phyloP scores from a whole-genome alignment of 306 rosid species.

The Prosopis cineraria region DNA sequence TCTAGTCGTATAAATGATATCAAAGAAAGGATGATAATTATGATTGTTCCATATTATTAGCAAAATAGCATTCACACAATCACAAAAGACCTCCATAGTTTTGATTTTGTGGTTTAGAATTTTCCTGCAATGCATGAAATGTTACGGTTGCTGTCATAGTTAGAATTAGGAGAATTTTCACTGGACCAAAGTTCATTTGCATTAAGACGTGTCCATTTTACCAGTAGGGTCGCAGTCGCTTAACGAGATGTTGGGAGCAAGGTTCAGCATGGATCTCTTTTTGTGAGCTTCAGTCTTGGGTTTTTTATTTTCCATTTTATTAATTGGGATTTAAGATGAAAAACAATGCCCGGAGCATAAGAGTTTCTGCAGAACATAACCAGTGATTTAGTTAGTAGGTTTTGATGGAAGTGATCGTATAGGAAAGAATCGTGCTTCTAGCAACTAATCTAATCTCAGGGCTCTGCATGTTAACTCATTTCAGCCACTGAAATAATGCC shows the following conservation, averaged over 20 bases:
- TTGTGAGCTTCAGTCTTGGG: neutral
- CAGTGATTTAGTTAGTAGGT: neutral
- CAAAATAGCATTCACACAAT: too few species aligned
- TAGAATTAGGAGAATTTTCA: neutral
- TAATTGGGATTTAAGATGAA: neutral
- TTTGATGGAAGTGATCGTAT: neutral
- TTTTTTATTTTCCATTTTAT: too few species aligned
- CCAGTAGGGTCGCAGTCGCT: neutral
- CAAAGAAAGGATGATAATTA: too few species aligned
- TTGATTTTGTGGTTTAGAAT: too few species aligned
- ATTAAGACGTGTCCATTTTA: neutral
- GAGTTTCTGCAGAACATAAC: neutral
- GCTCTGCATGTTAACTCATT: neutral
- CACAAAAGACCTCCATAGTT: too few species aligned
- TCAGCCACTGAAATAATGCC: neutral
- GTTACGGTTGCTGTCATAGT: neutral
- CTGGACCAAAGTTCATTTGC: neutral
- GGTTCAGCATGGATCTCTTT: neutral
- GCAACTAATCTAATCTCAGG: neutral
- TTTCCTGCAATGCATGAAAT: neutral
- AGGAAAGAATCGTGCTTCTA: neutral
- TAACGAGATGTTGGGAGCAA: neutral
- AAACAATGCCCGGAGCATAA: neutral
- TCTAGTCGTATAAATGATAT: too few species aligned
- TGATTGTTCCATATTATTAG: too few species aligned